These are phyloP conservation scores for Phaeophleospora eucalypticola DNA, from an alignment of 2,329 filamentous ascomycete species.

Conservation along the genomic window DNA sequence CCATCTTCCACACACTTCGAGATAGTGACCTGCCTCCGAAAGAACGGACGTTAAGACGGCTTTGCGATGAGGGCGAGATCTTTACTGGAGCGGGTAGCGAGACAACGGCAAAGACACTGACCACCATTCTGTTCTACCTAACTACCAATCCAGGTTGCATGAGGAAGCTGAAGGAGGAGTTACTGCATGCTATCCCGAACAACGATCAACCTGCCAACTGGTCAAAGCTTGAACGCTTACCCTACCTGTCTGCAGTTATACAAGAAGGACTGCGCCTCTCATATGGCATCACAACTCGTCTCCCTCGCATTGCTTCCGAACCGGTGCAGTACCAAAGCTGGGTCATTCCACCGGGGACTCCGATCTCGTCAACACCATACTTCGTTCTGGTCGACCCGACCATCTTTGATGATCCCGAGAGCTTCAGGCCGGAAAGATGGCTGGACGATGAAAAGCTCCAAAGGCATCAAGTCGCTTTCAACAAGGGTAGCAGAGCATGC, in stretches of 20 bases:
- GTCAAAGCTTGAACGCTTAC: constrained; percentile 16
- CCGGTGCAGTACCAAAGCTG: constrained; percentile 13
- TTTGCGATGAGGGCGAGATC: constrained; percentile 19
- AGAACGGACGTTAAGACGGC: constrained; percentile 14
- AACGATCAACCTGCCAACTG: not conserved
- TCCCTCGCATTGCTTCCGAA: constrained; percentile 22
- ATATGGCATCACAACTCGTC: constrained; percentile 18
- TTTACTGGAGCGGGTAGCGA: constrained; percentile 18
- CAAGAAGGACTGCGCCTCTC: constrained; percentile 24
- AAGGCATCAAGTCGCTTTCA: constrained; percentile 9
- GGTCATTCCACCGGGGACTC: constrained; percentile 19
- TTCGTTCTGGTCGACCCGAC: constrained; percentile 30
- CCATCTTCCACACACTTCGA: constrained; percentile 18
- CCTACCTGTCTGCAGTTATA: constrained; percentile 20
- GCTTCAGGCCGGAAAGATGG: constrained; percentile 46
- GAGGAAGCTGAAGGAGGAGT: constrained; percentile 7
- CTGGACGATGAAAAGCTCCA: constrained; percentile 19
- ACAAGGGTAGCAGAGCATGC: constrained; percentile 6
- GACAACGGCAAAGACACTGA: constrained; percentile 16
- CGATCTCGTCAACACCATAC: constrained; percentile 27
- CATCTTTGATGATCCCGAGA: constrained; percentile 32
- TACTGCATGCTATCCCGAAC: constrained; percentile 3
- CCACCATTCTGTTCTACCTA: constrained; percentile 12
- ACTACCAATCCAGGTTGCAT: not conserved
- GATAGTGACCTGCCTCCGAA: constrained; percentile 12